Conservation (phyloP, 176 grass and related monocot species). For the Carex cristatella region DNA sequence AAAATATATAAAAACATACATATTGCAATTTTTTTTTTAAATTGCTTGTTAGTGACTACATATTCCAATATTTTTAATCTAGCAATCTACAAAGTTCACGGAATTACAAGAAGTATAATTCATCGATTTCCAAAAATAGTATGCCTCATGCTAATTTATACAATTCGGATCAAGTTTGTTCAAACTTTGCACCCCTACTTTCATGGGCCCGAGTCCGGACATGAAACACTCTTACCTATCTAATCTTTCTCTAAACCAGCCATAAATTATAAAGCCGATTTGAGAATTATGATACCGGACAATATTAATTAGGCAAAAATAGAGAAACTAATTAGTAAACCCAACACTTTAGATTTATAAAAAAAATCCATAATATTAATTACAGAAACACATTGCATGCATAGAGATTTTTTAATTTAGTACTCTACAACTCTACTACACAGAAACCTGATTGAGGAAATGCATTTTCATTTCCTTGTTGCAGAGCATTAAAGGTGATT, state of each 20-base stretch:
- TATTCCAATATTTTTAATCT: no score
- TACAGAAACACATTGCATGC: background rate
- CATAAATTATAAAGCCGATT: background rate
- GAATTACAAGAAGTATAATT: no score
- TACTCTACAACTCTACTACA: background rate
- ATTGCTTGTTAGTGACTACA: no score
- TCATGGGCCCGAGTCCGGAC: background rate
- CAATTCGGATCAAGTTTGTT: no score
- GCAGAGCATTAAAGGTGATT: background rate
- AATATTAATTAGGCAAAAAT: background rate
- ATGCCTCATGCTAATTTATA: no score
- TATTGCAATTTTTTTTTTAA: no score
- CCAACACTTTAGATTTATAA: background rate
- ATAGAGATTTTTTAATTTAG: conserved; percentile 1
- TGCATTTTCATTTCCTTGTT: background rate
- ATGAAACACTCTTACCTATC: background rate
- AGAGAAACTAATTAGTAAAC: background rate
- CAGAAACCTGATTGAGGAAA: background rate
- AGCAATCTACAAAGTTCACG: no score
- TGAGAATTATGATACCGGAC: background rate
- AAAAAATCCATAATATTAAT: background rate
- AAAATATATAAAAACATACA: no score
- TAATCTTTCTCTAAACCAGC: background rate
- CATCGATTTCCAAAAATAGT: no score
- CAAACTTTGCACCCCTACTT: no score